Base-by-base conservation (phyloP, 495 filamentous ascomycete species). In the Neurospora sp. region DNA sequence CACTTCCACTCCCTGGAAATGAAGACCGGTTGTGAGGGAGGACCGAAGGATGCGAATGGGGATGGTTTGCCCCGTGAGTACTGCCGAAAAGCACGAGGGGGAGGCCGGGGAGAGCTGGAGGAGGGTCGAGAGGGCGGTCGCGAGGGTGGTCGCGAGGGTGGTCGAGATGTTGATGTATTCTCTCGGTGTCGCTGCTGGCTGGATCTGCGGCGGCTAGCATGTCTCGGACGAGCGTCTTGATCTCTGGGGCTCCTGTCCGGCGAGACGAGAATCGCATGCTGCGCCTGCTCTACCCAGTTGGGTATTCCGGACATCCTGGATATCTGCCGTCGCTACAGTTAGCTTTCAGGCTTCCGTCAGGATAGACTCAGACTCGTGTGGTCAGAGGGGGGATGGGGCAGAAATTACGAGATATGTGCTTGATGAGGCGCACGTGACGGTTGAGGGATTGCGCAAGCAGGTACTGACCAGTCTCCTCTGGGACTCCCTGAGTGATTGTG, bases 161-260 rank as follows among this genome's bases (percentile, higher is more conserved):
- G 80, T 79, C 11, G 81, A 80, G 41, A 84, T 74, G n/a, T 82
- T 80, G 74, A 83, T 81, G 71, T 18, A 14, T 66, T 66, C 6
- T 10, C 27, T 35, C 12, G 4, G 0, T 37, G 54, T 37, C 54
- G 54, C 27, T 66, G 54, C 27, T 66, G 54, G 54, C 54, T 66
- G 6, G 54, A 37, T 37, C 54, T 66, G 54, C 14, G 27, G 27
- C 54, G 54, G 54, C 27, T 18, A 18, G 54, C 11, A 66, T 66
- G 54, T 35, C 12, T 66, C 23, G 54, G 54, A 37, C 27, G 27
- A 66, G 54, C 27, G 31, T 35, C 14, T 3, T 31, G 54, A 66
- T 35, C 54, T 66, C 54, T 66, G 54, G 54, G 54, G 54, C 54
- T 66, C 5, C 54, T 18, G 12, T 66, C 27, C 6, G 54, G 54